Percentiles rank a stretch among this genome's conserved stretches.
Evolutionary conservation across 257 asterid species (phyloP).

Genomic region (Gentiana dahurica): DNA sequence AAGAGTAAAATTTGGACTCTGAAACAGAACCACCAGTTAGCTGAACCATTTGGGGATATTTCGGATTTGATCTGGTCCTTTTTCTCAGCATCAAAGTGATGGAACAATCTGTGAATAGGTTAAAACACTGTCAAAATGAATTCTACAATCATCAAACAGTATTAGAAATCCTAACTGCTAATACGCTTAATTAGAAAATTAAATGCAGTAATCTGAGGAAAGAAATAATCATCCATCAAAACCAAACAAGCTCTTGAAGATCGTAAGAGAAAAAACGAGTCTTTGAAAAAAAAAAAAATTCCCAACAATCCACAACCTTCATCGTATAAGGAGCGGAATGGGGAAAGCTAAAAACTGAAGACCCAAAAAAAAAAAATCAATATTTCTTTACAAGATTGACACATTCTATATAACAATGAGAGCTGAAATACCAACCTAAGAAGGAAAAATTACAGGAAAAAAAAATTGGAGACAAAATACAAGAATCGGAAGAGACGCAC

Average conservation of each 20-base stretch:
- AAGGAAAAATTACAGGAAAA: too few relatives aligned
- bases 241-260: background rate
- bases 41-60: conserved; percentile 51
- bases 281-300: background rate
- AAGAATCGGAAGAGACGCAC: background rate
- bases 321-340: background rate
- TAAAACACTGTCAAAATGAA: background rate
- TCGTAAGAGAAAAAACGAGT: background rate
- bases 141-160: conserved; percentile 1
- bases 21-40: conserved; percentile 37
- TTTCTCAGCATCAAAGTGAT: conserved; percentile 52
- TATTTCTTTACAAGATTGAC: too few relatives aligned
- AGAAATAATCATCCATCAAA: conserved; percentile 2
- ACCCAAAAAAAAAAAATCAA: too few relatives aligned
- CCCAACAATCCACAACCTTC: background rate
- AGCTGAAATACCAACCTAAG: too few relatives aligned
- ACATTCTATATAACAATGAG: too few relatives aligned
- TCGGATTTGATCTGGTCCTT: conserved; percentile 57
- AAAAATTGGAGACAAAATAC: too few relatives aligned
- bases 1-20: conserved; percentile 39
- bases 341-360: background rate
- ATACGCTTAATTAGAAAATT: conserved; percentile 3
- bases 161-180: conserved; percentile 16
- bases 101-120: conserved; percentile 10
- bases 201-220: conserved; percentile 2